Percentiles rank a stretch among this genome's conserved stretches.
These are phyloP conservation scores for Clonostachys byssicola DNA, from an alignment of 2,329 filamentous ascomycete genomes.

Conservation along the genomic window DNA sequence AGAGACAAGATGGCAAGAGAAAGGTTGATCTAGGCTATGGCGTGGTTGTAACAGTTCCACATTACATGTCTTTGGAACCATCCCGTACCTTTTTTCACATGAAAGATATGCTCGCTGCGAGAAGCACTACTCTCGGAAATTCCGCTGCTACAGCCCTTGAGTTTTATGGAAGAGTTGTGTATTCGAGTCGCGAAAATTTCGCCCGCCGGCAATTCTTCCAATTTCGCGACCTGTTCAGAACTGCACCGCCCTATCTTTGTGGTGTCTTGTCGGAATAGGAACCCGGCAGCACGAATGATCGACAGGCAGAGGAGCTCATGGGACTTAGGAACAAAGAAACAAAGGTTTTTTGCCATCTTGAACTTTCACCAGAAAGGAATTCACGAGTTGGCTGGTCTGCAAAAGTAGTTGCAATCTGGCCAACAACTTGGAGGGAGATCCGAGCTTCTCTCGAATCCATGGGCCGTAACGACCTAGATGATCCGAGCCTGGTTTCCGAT, in stretches of 20 bases:
- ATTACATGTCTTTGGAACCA: constrained; percentile 7
- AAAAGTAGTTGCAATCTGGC: constrained; percentile 15
- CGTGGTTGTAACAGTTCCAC: not conserved
- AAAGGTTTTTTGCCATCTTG: constrained; percentile 15
- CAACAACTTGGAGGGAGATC: constrained; percentile 18
- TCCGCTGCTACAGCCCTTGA: constrained; percentile 47
- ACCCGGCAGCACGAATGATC: constrained; percentile 14
- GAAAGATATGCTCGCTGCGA: constrained; percentile 51
- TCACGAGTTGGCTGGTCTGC: constrained; percentile 14
- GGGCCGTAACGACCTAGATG: constrained; percentile 18
- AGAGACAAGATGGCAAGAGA: not conserved
- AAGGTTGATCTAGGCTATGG: not conserved
- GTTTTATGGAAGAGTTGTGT: constrained; percentile 56
- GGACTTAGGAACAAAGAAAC: not conserved
- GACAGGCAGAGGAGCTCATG: constrained; percentile 14
- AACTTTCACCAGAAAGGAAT: constrained; percentile 10
- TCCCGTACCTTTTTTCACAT: constrained; percentile 56
- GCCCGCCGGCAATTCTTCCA: constrained; percentile 55
- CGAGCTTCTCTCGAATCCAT: constrained; percentile 3
- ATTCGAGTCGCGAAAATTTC: constrained; percentile 49
- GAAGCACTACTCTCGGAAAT: constrained; percentile 20
- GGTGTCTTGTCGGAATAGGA: constrained; percentile 20
- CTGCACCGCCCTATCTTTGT: constrained; percentile 45
- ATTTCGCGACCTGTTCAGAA: constrained; percentile 59
- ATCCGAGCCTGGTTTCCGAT: too few species aligned